These are phyloP conservation scores for Yamadazyma siamensis DNA, from an alignment of 1,139 yeast species.

Conservation along the genomic window DNA sequence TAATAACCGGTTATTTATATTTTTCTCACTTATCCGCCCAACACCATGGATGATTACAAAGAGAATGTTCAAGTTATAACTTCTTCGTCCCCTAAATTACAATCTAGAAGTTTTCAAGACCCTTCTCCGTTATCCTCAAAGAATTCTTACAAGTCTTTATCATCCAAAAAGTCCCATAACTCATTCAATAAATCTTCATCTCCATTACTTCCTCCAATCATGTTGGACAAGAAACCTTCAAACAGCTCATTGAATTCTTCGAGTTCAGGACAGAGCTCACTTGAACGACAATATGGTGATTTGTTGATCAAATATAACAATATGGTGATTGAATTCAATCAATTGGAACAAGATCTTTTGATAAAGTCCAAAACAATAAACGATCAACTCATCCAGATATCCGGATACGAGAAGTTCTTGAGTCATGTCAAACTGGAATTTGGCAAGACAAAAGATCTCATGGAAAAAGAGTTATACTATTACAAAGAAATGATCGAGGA, in stretches of 20 bases:
- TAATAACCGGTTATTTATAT: no score
- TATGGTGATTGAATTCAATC: slow-evolving; percentile 12
- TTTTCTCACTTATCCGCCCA: no score
- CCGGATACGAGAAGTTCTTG: slow-evolving; percentile 15
- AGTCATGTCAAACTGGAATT: slow-evolving; percentile 12
- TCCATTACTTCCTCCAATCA: slow-evolving; percentile 12
- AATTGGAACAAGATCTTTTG: slow-evolving; percentile 14
- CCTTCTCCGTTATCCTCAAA: slow-evolving; percentile 10
- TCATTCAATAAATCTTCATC: slow-evolving; percentile 5
- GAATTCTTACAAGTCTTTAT: slow-evolving; percentile 6
- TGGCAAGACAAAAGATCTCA: slow-evolving; percentile 24
- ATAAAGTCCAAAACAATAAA: slow-evolving; percentile 15
- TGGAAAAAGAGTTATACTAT: slow-evolving; percentile 27
- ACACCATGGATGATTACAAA: no score
- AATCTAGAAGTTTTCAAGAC: no score
- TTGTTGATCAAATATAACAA: slow-evolving; percentile 13
- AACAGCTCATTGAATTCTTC: slow-evolving; percentile 3
- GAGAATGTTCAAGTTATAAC: no score
- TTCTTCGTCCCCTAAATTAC: no score
- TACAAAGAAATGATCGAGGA: slow-evolving; percentile 33
- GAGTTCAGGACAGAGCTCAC: slow-evolving; percentile 1
- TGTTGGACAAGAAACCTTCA: slow-evolving; percentile 9
- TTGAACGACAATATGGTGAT: slow-evolving; percentile 13
- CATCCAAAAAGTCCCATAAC: not conserved
- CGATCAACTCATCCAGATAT: slow-evolving; percentile 14